These are phyloP conservation scores for Ganoderma meredithae DNA, from an alignment of 1,284 basidiomycete genomes.

Conservation along the genomic window DNA sequence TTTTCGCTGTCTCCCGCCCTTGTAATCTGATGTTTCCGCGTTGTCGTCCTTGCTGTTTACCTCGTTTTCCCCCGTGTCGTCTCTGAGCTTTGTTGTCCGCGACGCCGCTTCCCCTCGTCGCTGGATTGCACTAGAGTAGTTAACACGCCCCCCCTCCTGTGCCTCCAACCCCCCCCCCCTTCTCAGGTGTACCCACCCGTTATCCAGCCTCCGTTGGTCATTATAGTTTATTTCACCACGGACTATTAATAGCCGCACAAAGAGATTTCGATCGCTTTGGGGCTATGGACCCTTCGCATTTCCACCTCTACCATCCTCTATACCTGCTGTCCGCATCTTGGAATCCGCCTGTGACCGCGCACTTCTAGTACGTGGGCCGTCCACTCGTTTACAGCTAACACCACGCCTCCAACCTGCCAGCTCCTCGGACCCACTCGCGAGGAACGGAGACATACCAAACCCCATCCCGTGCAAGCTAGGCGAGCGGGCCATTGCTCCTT, in stretches of 20 bases:
- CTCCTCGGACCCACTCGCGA: slow-evolving; percentile 5
- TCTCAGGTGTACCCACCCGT: slow-evolving; percentile 8
- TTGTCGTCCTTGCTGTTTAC: slow-evolving; percentile 23
- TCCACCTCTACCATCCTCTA: slow-evolving; percentile 11
- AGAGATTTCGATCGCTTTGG: slow-evolving; percentile 23
- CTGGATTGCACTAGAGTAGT: slow-evolving; percentile 18
- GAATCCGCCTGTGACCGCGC: slow-evolving; percentile 5
- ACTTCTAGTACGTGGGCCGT: slow-evolving; percentile 8
- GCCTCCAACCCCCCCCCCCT: slow-evolving; percentile 7
- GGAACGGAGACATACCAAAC: slow-evolving; percentile 6
- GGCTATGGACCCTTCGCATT: slow-evolving; percentile 32
- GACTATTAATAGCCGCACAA: slow-evolving; percentile 34
- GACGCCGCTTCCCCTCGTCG: slow-evolving; percentile 9
- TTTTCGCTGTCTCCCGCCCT: slow-evolving; percentile 6
- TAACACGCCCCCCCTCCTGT: slow-evolving; percentile 21
- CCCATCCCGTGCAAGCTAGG: background rate
- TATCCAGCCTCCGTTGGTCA: slow-evolving; percentile 24
- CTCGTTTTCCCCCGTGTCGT: slow-evolving; percentile 23
- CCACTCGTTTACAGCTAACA: slow-evolving; percentile 14
- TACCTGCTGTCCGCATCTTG: slow-evolving; percentile 6
- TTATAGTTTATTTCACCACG: slow-evolving; percentile 34
- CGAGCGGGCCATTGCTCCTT: slow-evolving; percentile 4
- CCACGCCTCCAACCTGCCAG: slow-evolving; percentile 2
- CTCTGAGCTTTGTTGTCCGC: slow-evolving; percentile 12
- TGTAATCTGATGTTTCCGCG: slow-evolving; percentile 4